Evolutionary conservation across 768 basidiomycete genomes (phyloP).

Genomic region (Pulveroboletus frians): DNA sequence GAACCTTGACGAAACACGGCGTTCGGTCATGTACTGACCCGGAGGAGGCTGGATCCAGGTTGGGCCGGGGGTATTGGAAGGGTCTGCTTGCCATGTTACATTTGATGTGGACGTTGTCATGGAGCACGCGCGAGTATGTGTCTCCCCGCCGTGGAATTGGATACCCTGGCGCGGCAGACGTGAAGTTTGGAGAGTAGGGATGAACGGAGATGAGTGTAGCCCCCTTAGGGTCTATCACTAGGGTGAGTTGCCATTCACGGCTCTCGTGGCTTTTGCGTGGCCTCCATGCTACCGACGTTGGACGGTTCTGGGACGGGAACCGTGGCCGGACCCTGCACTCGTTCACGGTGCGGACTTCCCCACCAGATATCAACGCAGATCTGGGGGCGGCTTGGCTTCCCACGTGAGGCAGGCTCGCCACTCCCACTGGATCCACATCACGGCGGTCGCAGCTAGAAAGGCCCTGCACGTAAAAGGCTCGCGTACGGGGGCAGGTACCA

Average conservation of each 20-base stretch:
- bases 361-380: slow-evolving; percentile 1
- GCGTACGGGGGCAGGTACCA: slow-evolving; percentile 1
- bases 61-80: not conserved
- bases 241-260: slow-evolving; percentile 10
- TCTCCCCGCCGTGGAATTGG: not conserved
- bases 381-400: not conserved
- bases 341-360: not conserved
- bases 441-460: not conserved
- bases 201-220: not conserved
- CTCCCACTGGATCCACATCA: too few relatives aligned
- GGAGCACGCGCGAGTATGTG: slow-evolving; percentile 13
- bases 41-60: slow-evolving; percentile 19
- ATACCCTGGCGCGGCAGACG: not conserved
- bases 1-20: slow-evolving; percentile 26
- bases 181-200: not conserved
- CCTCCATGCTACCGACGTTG: slow-evolving; percentile 14
- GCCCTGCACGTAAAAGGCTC: not conserved
- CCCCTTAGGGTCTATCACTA: not conserved
- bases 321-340: slow-evolving; percentile 4
- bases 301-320: slow-evolving; percentile 3
- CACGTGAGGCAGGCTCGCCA: slow-evolving; percentile 2
- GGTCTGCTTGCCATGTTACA: slow-evolving; percentile 8
- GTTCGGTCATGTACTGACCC: slow-evolving; percentile 11
- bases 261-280: slow-evolving; percentile 19
- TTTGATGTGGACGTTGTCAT: slow-evolving; percentile 18